Evolutionary conservation across 2,329 filamentous ascomycete genomes (phyloP), one percentile per base, ranked within the genome.

Genomic region (Aspergillus jensenii): DNA sequence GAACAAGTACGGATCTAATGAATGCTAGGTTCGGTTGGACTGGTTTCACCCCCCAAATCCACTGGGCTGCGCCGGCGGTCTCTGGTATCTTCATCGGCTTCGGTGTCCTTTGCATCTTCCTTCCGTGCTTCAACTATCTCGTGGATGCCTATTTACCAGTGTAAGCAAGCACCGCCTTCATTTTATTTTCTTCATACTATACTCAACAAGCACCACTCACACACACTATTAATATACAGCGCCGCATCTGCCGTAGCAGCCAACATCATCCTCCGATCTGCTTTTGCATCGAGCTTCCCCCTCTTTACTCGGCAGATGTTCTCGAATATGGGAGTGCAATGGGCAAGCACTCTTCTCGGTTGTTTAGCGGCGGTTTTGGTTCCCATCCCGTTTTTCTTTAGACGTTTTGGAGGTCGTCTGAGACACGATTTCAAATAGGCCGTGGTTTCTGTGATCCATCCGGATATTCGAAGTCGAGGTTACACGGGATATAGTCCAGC

Each of bases 11-110:
- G n/a, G n/a, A n/a, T 3, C 21, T 49, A 31, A 33, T 39, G 7
- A 39, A 7, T 19, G 11, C 17, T 11, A 64, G 62, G 62, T 90
- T 89, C 65, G 88, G 87, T 61, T 91, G 88, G 88, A 84, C 86
- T 6, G 88, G 87, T n/a, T 82, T 80, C 65, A 76, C 64, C 43
- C 54, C 61, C 9, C 68, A 70, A 4, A 72, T 82, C 37, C 63
- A 72, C 58, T 78, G 75, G 75, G 72, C 75, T 19, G 71, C 69
- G 4, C 74, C 75, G 4, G 74, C 73, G 3, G 55, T 73, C 4
- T 74, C 73, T 5, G 83, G 83, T 5, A 63, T 85, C 0, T 74
- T 82, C 48, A 83, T 79, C 2, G 83, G 84, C 2, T 84, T 84
- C 58, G 83, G 83, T 9, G 77, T 86, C 45, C 75, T 85, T 60